These are phyloP conservation scores for Fusarium sp. DNA, from an alignment of 2,329 filamentous ascomycete species.

Conservation along the genomic window DNA sequence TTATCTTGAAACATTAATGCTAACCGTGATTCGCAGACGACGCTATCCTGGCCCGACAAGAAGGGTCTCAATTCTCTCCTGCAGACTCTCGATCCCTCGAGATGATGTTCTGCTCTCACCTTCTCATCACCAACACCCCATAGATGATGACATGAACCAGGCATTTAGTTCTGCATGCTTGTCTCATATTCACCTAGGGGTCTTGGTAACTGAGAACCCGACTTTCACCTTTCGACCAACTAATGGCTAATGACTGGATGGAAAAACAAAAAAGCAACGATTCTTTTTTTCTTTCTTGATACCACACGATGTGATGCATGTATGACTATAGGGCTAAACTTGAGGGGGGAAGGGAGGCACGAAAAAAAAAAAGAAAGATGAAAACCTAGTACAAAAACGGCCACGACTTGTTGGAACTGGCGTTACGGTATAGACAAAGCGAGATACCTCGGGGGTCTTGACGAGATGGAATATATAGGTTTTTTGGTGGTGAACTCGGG, in stretches of 20 bases:
- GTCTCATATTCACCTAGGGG: neutral
- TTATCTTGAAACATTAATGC: neutral
- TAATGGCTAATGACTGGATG: slow-evolving; percentile 47
- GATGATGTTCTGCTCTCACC: slow-evolving; percentile 60
- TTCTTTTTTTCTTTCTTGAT: slow-evolving; percentile 35
- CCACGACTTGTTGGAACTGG: slow-evolving; percentile 19
- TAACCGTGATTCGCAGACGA: slow-evolving; percentile 42
- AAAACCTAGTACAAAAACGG: slow-evolving; percentile 18
- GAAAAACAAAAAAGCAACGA: slow-evolving; percentile 30
- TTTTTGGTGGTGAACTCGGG: neutral
- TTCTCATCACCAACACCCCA: slow-evolving; percentile 53
- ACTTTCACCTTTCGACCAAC: slow-evolving; percentile 18
- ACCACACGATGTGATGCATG: slow-evolving; percentile 41
- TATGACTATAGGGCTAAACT: slow-evolving; percentile 21
- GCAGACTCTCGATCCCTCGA: slow-evolving; percentile 62
- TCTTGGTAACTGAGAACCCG: neutral
- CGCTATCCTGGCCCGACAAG: slow-evolving; percentile 55
- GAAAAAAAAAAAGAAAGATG: neutral
- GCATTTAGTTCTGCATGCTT: neutral
- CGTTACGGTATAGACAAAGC: slow-evolving; percentile 40
- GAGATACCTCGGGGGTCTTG: slow-evolving; percentile 33
- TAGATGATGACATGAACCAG: neutral
- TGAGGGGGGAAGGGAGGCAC: neutral
- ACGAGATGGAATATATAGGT: neutral
- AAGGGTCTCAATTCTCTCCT: slow-evolving; percentile 62